Evolutionary conservation across 805 yeast species (phyloP), one percentile per base, ranked within the genome.

Genomic region (Lipomyces mesembrius): DNA sequence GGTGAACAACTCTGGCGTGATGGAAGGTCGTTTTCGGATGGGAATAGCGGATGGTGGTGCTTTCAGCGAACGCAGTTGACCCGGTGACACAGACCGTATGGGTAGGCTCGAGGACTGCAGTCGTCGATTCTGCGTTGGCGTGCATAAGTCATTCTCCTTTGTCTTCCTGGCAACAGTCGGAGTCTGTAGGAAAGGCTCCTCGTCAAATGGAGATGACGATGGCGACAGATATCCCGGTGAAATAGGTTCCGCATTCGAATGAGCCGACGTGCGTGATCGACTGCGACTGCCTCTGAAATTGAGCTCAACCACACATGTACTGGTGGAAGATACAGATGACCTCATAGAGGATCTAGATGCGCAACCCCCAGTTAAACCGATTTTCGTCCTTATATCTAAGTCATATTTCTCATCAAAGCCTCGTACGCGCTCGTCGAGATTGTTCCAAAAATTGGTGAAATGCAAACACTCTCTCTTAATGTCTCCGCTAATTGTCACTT

Each of bases 191-290:
- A 20, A 5, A 4, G 62, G 63, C 25, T 61, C 59, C 22, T 64
- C 70, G 9, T 66, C 70, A 56, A 66, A 66, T 20, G 66, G 69
- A 12, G 69, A 66, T 6, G 66, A 59, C 20, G 66, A 57, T 11
- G n/a, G 27, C 17, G 60, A 54, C 39, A 56, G 3, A 27, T 9
- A n/a, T 17, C 37, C 43, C 27, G 52, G 62, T 37, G 62, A 59
- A 14, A 2, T 12, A 11, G 58, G 55, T 17, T 60, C 63, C 9
- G 55, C 51, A 29, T 27, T 56, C 2, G 69, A 66, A 22, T 59
- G 25, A 20, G 59, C 61, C 34, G 71, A 60, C 25, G 60, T 59
- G n/a, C 66, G 27, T 17, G 68, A 59, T 14, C 66, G 66, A 46
- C 64, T 59, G 22, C 68, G 62, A 43, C 69, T 65, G 11, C 61